These are phyloP conservation scores for Naganishia vishniacii DNA, from an alignment of 768 basidiomycete species.

Conservation along the genomic window DNA sequence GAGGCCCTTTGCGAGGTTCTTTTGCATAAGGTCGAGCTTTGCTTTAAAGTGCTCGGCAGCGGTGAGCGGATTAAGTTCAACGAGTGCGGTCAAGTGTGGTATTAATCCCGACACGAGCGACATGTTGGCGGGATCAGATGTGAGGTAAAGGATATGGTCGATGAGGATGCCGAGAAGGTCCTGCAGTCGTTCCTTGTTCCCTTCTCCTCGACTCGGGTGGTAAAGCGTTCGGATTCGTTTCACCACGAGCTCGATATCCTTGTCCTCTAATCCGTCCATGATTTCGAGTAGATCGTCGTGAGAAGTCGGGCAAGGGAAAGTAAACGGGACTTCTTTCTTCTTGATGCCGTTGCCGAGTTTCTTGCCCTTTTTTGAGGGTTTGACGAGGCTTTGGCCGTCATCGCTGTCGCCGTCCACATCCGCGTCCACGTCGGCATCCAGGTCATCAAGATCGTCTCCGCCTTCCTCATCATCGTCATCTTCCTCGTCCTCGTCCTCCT, in stretches of 20 bases:
- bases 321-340: slow-evolving; percentile 73
- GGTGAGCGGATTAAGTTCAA: slow-evolving; percentile 72
- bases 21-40: slow-evolving; percentile 85
- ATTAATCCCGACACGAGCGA: slow-evolving; percentile 62
- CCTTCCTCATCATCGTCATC: slow-evolving; percentile 36
- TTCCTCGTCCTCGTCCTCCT: slow-evolving; percentile 49
- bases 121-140: slow-evolving; percentile 53
- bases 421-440: slow-evolving; percentile 49
- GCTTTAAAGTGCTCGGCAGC: slow-evolving; percentile 70
- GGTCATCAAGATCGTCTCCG: slow-evolving; percentile 46
- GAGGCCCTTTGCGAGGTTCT: slow-evolving; percentile 80
- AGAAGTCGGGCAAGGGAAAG: slow-evolving; percentile 76
- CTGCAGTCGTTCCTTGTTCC: slow-evolving; percentile 87
- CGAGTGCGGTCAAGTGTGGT: slow-evolving; percentile 72
- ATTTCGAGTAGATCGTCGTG: slow-evolving; percentile 89
- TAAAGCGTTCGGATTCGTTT: slow-evolving; percentile 85
- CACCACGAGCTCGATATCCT: slow-evolving; percentile 70
- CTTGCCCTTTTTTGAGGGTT: slow-evolving; percentile 28
- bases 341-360: slow-evolving; percentile 32
- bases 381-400: slow-evolving; percentile 27
- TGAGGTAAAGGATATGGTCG: slow-evolving; percentile 77
- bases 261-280: slow-evolving; percentile 63
- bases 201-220: slow-evolving; percentile 83
- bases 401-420: slow-evolving; percentile 30
- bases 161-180: slow-evolving; percentile 69